These are phyloP conservation scores for Chiua virens DNA, from an alignment of 768 basidiomycete species.

Conservation along the genomic window DNA sequence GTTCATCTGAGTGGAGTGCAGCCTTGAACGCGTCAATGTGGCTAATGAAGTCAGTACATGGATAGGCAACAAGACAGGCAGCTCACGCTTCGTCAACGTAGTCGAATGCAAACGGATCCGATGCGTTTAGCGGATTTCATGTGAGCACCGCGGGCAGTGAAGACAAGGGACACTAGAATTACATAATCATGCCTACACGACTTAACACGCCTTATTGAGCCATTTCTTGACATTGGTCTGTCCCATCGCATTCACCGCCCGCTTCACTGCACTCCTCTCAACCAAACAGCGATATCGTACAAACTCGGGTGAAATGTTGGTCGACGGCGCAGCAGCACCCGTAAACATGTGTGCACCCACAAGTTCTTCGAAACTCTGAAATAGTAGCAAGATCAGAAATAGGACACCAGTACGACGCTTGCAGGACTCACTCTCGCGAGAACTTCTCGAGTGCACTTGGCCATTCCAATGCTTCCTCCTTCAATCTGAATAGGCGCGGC, in stretches of 20 bases:
- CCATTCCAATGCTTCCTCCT: constrained; percentile 76
- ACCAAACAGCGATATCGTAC: constrained; percentile 69
- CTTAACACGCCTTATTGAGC: constrained; percentile 53
- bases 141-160: neutral
- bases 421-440: constrained; percentile 57
- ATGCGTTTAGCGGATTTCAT: constrained; percentile 12
- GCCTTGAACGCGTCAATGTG: constrained; percentile 77
- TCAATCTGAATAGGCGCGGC: constrained; percentile 75
- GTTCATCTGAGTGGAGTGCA: constrained; percentile 66
- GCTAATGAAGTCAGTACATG: constrained; percentile 30
- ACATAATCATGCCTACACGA: constrained; percentile 22
- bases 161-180: constrained; percentile 11
- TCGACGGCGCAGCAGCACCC: constrained; percentile 46
- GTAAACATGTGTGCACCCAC: constrained; percentile 56
- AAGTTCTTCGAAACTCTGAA: constrained; percentile 77
- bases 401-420: neutral
- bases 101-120: constrained; percentile 43
- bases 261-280: constrained; percentile 64
- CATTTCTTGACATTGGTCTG: constrained; percentile 78
- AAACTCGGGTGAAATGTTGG: constrained; percentile 64
- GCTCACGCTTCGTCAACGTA: constrained; percentile 75
- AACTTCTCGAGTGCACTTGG: constrained; percentile 61
- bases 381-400: neutral
- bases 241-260: constrained; percentile 60
- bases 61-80: neutral